A percentile compares a stretch with the other conserved stretches of the same genome.
phyloP scores from a whole-genome alignment of 148 eudicot genomes.

The Rhododendron mucronatum region DNA sequence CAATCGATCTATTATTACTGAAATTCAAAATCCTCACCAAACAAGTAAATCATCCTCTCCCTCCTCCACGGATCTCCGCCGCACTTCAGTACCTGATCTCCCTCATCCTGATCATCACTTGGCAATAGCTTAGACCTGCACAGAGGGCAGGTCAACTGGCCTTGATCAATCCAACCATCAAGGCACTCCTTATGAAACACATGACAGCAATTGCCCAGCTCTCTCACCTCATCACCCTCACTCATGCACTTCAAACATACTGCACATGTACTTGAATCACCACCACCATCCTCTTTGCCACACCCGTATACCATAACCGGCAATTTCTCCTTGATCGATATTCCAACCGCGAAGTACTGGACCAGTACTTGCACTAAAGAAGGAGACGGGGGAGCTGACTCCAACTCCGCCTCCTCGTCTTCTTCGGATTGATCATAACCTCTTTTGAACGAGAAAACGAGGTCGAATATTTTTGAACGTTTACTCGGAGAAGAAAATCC shows the following conservation, averaged over 20 bases:
- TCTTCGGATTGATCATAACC: background rate
- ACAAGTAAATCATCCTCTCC: slow-evolving; percentile 25
- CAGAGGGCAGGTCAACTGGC: slow-evolving; percentile 15
- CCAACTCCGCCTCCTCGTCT: background rate
- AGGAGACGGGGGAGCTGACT: background rate
- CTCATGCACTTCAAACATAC: slow-evolving; percentile 21
- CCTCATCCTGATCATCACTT: background rate
- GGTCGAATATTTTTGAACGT: background rate
- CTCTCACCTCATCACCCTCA: slow-evolving; percentile 13
- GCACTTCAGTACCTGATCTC: background rate
- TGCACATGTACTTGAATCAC: background rate
- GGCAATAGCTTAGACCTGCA: slow-evolving; percentile 17
- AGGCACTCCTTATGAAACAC: slow-evolving; percentile 21
- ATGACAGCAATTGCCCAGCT: slow-evolving; percentile 20
- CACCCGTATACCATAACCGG: slow-evolving; percentile 8
- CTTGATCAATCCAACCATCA: slow-evolving; percentile 22
- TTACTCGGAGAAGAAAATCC: background rate
- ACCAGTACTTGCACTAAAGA: background rate
- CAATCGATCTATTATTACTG: background rate
- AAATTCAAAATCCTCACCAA: slow-evolving; percentile 12
- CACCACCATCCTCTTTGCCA: background rate
- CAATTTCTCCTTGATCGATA: slow-evolving; percentile 13
- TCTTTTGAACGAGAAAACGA: background rate
- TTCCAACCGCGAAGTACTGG: background rate
- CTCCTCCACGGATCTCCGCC: slow-evolving; percentile 15